A percentile compares a stretch with the other conserved stretches of the same genome.
phyloP scores from a whole-genome alignment of 305 asterid genomes.

The Ilex paraguariensis region DNA sequence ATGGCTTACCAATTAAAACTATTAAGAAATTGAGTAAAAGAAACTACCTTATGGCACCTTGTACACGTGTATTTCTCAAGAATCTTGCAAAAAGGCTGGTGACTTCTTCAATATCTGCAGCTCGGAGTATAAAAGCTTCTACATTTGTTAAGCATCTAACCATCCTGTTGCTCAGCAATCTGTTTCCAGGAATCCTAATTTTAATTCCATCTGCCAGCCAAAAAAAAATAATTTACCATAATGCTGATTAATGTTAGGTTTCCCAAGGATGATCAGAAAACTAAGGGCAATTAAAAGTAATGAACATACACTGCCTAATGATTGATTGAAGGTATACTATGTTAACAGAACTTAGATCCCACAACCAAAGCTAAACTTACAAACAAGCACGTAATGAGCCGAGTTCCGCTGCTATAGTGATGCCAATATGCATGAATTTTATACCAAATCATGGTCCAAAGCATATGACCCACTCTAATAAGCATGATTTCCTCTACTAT shows the following conservation, averaged over 20 bases:
- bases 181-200: slow-evolving; percentile 51
- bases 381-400: no score
- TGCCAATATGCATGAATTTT: no score
- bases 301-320: no score
- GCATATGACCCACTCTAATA: no score
- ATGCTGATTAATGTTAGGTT: no score
- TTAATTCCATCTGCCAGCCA: slow-evolving; percentile 43
- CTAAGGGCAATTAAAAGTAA: no score
- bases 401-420: no score
- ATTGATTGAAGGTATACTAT: no score
- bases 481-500: no score
- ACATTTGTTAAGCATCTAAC: slow-evolving; percentile 62
- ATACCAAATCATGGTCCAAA: no score
- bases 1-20: not conserved
- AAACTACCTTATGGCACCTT: slow-evolving; percentile 71
- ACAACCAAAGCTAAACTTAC: no score
- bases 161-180: slow-evolving; percentile 49
- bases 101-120: slow-evolving; percentile 75
- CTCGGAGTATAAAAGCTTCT: slow-evolving; percentile 67
- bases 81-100: slow-evolving; percentile 62
- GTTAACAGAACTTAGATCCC: no score
- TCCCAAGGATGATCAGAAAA: not conserved
- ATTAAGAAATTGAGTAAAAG: not conserved
- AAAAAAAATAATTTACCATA: not conserved
- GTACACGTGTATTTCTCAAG: slow-evolving; percentile 61